Evolutionary conservation across 768 basidiomycete genomes (phyloP).

Genomic region (Boletus subcaerulescens): DNA sequence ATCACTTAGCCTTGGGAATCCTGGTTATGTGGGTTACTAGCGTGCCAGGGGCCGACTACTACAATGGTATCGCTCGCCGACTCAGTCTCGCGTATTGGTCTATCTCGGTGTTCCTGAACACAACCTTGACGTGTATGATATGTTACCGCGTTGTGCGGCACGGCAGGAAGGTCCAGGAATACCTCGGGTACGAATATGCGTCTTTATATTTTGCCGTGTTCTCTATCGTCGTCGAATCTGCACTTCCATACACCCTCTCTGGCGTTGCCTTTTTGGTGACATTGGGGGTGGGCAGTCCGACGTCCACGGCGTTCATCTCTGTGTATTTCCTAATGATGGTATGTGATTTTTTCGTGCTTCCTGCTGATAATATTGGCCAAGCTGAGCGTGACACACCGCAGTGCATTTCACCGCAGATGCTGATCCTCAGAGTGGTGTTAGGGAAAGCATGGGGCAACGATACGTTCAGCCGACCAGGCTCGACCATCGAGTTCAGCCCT

Average conservation of each 20-base stretch:
- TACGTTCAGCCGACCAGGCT: neutral
- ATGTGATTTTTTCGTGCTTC: neutral
- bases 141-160: conserved; percentile 14
- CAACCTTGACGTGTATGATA: conserved; percentile 8
- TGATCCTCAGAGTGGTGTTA: conserved; percentile 19
- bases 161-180: neutral
- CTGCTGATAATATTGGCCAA: neutral
- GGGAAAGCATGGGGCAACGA: conserved; percentile 11
- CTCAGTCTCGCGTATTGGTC: conserved; percentile 13
- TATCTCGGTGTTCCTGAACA: neutral
- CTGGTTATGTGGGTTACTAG: conserved; percentile 7
- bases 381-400: neutral
- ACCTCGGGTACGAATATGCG: conserved; percentile 2
- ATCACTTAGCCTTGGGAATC: conserved; percentile 9
- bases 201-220: conserved; percentile 10
- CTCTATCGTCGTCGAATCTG: conserved; percentile 7
- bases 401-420: conserved; percentile 23
- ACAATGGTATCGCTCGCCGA: conserved; percentile 1
- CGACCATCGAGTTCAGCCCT: neutral
- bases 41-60: conserved; percentile 10
- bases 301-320: conserved; percentile 1
- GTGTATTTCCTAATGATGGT: conserved; percentile 22
- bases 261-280: conserved; percentile 1
- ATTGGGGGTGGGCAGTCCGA: conserved; percentile 12
- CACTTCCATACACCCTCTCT: conserved; percentile 11